Conservation (phyloP, 495 filamentous ascomycete genomes). For the Elaphomyces granulatus region DNA sequence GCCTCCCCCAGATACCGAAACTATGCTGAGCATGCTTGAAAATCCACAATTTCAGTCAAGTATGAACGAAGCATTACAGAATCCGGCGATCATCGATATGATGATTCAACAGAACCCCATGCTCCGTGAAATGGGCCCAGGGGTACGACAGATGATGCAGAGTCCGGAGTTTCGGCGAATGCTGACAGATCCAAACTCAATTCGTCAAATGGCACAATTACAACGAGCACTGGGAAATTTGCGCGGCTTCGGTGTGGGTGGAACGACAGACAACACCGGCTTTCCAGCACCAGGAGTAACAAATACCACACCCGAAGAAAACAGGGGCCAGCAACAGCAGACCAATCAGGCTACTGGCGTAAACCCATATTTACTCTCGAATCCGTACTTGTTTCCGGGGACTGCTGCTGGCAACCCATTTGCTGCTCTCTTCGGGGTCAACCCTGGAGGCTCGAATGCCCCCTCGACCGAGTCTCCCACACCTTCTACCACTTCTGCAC, state of each 20-base stretch:
- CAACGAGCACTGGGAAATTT: constrained; percentile 52
- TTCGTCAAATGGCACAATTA: constrained; percentile 69
- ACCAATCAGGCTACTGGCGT: constrained; percentile 10
- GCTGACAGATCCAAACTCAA: constrained; percentile 83
- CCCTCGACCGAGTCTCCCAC: background rate
- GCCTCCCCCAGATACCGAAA: constrained; percentile 63
- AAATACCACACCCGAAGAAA: constrained; percentile 45
- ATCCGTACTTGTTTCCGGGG: constrained; percentile 29
- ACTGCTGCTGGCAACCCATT: constrained; percentile 55
- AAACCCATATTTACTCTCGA: constrained; percentile 12
- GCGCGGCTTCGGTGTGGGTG: constrained; percentile 29
- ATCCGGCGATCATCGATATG: constrained; percentile 81
- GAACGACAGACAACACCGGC: constrained; percentile 24
- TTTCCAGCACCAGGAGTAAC: constrained; percentile 88
- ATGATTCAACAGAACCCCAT: constrained; percentile 83
- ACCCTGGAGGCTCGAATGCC: constrained; percentile 6
- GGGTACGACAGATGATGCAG: constrained; percentile 67
- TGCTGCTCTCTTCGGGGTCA: constrained; percentile 47
- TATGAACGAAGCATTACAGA: constrained; percentile 88
- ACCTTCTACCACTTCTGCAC: constrained; percentile 5
- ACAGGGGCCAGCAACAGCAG: constrained; percentile 25
- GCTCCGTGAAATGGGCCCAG: constrained; percentile 68
- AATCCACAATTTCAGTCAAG: constrained; percentile 70
- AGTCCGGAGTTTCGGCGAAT: constrained; percentile 79
- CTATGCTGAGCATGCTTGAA: constrained; percentile 69